Conservation (phyloP, 2,329 filamentous ascomycete species). For the Cryoendolithus antarcticus region DNA sequence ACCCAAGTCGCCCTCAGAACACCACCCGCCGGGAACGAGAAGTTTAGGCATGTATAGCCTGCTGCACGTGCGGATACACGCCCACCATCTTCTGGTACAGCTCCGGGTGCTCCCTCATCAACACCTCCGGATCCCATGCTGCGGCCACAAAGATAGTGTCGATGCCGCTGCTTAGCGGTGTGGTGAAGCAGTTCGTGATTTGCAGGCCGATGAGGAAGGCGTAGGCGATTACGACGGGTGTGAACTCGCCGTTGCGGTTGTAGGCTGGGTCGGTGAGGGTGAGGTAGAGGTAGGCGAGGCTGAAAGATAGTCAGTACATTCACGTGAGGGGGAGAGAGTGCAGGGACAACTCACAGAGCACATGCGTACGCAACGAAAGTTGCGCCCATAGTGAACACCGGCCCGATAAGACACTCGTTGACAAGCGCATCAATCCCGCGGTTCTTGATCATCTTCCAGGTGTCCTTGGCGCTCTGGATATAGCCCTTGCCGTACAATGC, state of each 20-base stretch:
- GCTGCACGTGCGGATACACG: constrained; percentile 57
- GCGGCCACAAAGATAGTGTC: constrained; percentile 82
- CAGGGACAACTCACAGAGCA: constrained; percentile 37
- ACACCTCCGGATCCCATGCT: constrained; percentile 55
- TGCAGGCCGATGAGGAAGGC: constrained; percentile 83
- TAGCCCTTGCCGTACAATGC: constrained; percentile 86
- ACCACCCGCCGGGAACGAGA: too few species aligned
- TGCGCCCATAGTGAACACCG: constrained; percentile 42
- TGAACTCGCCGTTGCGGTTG: constrained; percentile 56
- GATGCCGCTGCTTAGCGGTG: constrained; percentile 75
- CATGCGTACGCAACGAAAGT: constrained; percentile 76
- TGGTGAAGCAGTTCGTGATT: constrained; percentile 80
- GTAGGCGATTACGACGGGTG: constrained; percentile 68
- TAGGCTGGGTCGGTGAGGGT: constrained; percentile 69
- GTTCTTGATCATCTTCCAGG: constrained; percentile 59
- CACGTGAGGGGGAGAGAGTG: background rate
- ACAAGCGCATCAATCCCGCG: constrained; percentile 82
- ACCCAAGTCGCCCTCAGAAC: too few species aligned
- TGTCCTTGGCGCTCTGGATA: constrained; percentile 74
- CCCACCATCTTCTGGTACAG: constrained; percentile 66
- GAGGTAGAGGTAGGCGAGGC: constrained; percentile 73
- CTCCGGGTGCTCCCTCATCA: constrained; percentile 70
- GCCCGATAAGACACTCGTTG: constrained; percentile 69
- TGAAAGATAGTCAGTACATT: background rate
- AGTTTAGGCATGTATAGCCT: constrained; percentile 14